phyloP scores from a whole-genome alignment of 768 basidiomycete species.

The Psilocybe subaeruginosa region DNA sequence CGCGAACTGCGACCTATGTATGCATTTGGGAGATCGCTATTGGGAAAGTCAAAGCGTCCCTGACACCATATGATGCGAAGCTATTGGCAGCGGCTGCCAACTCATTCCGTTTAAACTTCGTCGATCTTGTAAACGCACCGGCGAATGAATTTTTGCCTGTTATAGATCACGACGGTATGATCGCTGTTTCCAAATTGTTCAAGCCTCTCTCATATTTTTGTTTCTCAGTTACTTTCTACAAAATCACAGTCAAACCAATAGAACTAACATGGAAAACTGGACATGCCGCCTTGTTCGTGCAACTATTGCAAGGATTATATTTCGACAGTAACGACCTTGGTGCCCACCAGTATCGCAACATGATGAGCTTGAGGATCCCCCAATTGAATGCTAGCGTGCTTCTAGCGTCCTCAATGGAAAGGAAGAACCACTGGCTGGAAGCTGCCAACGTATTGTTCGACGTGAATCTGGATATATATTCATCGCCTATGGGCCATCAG shows the following conservation, averaged over 20 bases:
- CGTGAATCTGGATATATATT: conserved; percentile 69
- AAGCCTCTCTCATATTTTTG: conserved; percentile 10
- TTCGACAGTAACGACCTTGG: conserved; percentile 79
- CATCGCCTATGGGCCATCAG: conserved; percentile 59
- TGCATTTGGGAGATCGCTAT: conserved; percentile 92
- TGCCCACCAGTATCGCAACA: conserved; percentile 65
- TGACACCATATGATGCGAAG: conserved; percentile 57
- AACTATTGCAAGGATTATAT: conserved; percentile 60
- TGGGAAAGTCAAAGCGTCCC: conserved; percentile 59
- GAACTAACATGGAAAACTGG: conserved; percentile 60
- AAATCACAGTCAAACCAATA: conserved; percentile 56
- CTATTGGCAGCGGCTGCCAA: conserved; percentile 53
- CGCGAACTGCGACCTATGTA: conserved; percentile 81
- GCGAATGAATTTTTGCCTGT: conserved; percentile 65
- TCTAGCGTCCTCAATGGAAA: conserved; percentile 39
- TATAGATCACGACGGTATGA: conserved; percentile 78
- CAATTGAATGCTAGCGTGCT: conserved; percentile 52
- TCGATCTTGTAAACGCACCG: conserved; percentile 81
- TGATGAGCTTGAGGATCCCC: conserved; percentile 64
- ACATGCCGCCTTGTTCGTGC: conserved; percentile 54
- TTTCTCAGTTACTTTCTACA: conserved; percentile 80
- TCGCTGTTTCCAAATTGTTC: not conserved
- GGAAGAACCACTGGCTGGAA: conserved; percentile 63
- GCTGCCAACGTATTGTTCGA: conserved; percentile 58
- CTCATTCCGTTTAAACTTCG: conserved; percentile 70